These are phyloP conservation scores for Rhododendron mucronatum DNA, from an alignment of 148 eudicot species.

Conservation along the genomic window DNA sequence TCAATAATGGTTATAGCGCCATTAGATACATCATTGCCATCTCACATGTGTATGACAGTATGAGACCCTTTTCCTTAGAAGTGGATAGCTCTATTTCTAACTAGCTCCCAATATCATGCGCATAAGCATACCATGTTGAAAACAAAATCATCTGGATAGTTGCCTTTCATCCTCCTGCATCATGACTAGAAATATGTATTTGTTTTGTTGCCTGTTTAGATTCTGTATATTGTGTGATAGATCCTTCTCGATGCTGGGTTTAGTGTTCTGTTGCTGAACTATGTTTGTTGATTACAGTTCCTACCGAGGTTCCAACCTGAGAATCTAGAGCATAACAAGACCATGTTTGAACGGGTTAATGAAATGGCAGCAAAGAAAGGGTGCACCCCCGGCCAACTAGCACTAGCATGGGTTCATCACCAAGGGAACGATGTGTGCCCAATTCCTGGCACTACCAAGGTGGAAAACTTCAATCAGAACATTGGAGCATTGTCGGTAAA, in stretches of 20 bases:
- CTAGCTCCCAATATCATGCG: not conserved
- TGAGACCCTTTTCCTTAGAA: not conserved
- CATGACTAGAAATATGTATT: not conserved
- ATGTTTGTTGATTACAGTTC: not conserved
- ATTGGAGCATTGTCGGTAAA: constrained; percentile 11
- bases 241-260: not conserved
- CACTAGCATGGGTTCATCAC: constrained; percentile 19
- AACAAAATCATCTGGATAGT: not conserved
- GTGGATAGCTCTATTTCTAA: not conserved
- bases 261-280: not conserved
- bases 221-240: not conserved
- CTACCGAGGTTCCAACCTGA: constrained; percentile 10
- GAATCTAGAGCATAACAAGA: constrained; percentile 13
- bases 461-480: constrained; percentile 15
- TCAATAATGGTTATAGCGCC: not conserved
- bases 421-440: constrained; percentile 19
- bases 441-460: constrained; percentile 16
- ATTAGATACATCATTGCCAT: not conserved
- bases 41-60: not conserved
- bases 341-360: constrained; percentile 10
- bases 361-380: constrained; percentile 17
- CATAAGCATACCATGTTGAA: not conserved
- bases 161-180: not conserved
- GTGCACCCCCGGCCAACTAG: constrained; percentile 17
- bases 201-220: not conserved